Evolutionary conservation across 345 rosid genomes (phyloP), one percentile per base, ranked within the genome.

Genomic region (Citrus unshiu): DNA sequence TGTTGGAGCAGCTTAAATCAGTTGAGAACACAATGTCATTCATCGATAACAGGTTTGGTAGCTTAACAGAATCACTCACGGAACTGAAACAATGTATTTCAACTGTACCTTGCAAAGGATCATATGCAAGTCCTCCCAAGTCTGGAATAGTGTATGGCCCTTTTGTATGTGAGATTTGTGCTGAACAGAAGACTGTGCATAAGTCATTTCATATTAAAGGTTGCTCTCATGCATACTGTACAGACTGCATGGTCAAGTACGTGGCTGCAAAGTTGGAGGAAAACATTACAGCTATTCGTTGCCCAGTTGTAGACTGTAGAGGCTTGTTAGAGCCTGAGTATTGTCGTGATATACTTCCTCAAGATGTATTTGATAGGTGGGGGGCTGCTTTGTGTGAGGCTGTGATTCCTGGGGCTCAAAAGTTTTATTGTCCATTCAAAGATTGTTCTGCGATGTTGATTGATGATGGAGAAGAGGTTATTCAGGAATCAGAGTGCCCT

Each of bases 371-470:
- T 72, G 86, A 90, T 43, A 68, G 87, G 27, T 90, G 91, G 92
- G 91, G 89, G 2, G 64, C 25, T 22, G 83, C 88, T 14, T 83
- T 89, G 57, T 86, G 92, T 34, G 91, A 90, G 76, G 81, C 85
- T 30, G 7, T 71, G 62, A 80, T 89, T 77, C 61, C 57, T 29
- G 86, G 77, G 74, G 37, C 78, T 14, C 78, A 85, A 37, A 89
- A 80, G 61, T 83, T 87, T 51, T 87, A 85, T 61, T 85, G 87
- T 46, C 84, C 88, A 0, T 86, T 10, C 69, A 79, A 77, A 71
- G 91, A 90, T 79, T 89, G 89, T 74, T 87, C 91, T 7, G 83
- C 77, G 1, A 10, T 87, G 82, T 32, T 89, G 87, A 70, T 89
- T 30, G 66, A 83, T 9, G 91, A 89, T 73, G 83, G 83, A 3